Evolutionary conservation across 1,284 basidiomycete species (phyloP).

Genomic region (Fomitopsis betulina): DNA sequence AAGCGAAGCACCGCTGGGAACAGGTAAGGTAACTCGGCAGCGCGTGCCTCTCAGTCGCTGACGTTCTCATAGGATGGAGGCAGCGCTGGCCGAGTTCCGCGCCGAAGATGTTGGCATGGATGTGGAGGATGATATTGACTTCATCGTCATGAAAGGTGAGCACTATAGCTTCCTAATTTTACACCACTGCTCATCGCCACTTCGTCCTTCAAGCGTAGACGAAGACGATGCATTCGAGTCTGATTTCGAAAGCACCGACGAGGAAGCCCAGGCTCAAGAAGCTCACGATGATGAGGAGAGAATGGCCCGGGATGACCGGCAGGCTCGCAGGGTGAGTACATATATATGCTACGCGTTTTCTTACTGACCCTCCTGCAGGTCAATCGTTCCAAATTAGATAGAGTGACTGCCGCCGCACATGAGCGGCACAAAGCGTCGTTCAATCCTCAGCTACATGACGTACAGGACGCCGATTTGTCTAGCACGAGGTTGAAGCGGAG

Average conservation of each 20-base stretch:
- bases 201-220: slow-evolving; percentile 35
- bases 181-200: not conserved
- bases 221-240: slow-evolving; percentile 77
- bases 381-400: slow-evolving; percentile 50
- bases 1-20: slow-evolving; percentile 73
- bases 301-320: slow-evolving; percentile 50
- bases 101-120: slow-evolving; percentile 53
- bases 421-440: slow-evolving; percentile 61
- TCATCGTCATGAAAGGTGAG: slow-evolving; percentile 55
- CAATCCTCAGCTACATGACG: slow-evolving; percentile 37
- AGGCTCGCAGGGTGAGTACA: slow-evolving; percentile 45
- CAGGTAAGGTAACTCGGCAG: slow-evolving; percentile 34
- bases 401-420: slow-evolving; percentile 59
- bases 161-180: not conserved
- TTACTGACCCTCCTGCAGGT: slow-evolving; percentile 32
- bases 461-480: slow-evolving; percentile 26
- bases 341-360: not conserved
- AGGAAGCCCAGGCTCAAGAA: slow-evolving; percentile 50
- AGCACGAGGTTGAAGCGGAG: slow-evolving; percentile 40
- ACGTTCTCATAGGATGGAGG: slow-evolving; percentile 54
- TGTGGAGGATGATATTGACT: slow-evolving; percentile 68
- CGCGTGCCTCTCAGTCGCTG: not conserved
- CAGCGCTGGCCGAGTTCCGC: slow-evolving; percentile 66
- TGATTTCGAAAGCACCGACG: slow-evolving; percentile 80
- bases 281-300: slow-evolving; percentile 48